phyloP scores from a whole-genome alignment of 1,284 basidiomycete species.

The Ceratobasidium sp. region DNA sequence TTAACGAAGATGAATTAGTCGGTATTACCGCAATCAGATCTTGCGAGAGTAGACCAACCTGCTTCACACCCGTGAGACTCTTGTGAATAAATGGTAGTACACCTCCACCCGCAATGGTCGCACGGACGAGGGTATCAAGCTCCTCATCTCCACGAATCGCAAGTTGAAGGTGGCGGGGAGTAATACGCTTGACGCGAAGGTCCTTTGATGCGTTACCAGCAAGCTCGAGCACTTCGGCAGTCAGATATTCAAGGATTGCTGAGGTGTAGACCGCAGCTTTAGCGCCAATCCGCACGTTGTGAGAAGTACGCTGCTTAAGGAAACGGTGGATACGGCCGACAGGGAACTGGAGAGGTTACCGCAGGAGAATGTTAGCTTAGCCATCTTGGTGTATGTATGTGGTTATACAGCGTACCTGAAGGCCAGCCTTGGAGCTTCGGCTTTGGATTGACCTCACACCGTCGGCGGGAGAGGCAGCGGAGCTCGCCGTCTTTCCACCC shows the following conservation, averaged over 20 bases:
- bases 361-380: constrained; percentile 13
- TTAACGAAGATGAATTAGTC: not conserved
- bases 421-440: constrained; percentile 80
- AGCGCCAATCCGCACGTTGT: constrained; percentile 91
- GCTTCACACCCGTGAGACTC: constrained; percentile 59
- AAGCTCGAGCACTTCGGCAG: constrained; percentile 88
- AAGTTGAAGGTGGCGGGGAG: constrained; percentile 89
- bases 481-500: constrained; percentile 55
- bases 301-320: constrained; percentile 89
- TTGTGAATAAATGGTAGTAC: constrained; percentile 98
- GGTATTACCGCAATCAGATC: not conserved
- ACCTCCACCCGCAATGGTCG: constrained; percentile 78
- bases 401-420: constrained; percentile 66
- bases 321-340: constrained; percentile 96
- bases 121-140: constrained; percentile 77
- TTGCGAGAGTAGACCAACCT: constrained; percentile 10
- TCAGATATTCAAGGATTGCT: constrained; percentile 89
- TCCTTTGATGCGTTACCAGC: constrained; percentile 98
- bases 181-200: constrained; percentile 94
- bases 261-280: constrained; percentile 93
- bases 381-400: constrained; percentile 41
- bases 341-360: constrained; percentile 66
- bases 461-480: constrained; percentile 49
- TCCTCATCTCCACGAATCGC: constrained; percentile 97
- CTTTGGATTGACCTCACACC: constrained; percentile 58